A percentile compares a stretch with the other conserved stretches of the same genome.
These are phyloP conservation scores for Spinellus fusiger DNA, from an alignment of 192 early-diverging fungal genomes.

Conservation along the genomic window DNA sequence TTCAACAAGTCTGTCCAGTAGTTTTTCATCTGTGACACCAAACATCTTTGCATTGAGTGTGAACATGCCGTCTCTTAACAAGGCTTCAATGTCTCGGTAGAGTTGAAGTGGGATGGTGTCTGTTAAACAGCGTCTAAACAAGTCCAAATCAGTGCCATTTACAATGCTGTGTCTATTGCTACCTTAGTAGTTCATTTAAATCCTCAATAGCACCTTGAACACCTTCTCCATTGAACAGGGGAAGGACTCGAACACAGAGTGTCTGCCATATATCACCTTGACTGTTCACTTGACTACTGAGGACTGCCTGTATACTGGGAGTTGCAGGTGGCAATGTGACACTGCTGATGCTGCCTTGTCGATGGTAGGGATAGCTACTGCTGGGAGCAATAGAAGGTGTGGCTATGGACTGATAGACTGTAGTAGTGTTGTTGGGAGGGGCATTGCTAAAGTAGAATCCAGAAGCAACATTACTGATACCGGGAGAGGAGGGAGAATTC, in stretches of 20 bases:
- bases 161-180: background rate
- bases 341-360: conserved; percentile 25
- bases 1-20: conserved; percentile 62
- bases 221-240: conserved; percentile 83
- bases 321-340: conserved; percentile 7
- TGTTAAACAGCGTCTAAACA: conserved; percentile 35
- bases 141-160: background rate
- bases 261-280: conserved; percentile 67
- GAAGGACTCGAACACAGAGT: conserved; percentile 66
- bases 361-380: conserved; percentile 9
- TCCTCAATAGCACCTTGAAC: conserved; percentile 81
- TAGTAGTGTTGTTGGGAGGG: background rate
- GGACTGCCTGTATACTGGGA: background rate
- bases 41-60: conserved; percentile 62
- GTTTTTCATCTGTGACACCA: conserved; percentile 56
- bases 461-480: conserved; percentile 2
- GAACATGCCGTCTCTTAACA: conserved; percentile 57
- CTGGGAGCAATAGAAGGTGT: conserved; percentile 7
- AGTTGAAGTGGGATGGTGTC: conserved; percentile 36
- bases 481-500: conserved; percentile 10
- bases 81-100: conserved; percentile 50
- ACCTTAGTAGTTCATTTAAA: conserved; percentile 73
- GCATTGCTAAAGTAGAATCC: conserved; percentile 5
- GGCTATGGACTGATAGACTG: conserved; percentile 4
- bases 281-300: conserved; percentile 14